Percentiles rank a stretch among this genome's conserved stretches.
Evolutionary conservation across 768 basidiomycete genomes (phyloP).

Genomic region (Podaxis mareebaensis): DNA sequence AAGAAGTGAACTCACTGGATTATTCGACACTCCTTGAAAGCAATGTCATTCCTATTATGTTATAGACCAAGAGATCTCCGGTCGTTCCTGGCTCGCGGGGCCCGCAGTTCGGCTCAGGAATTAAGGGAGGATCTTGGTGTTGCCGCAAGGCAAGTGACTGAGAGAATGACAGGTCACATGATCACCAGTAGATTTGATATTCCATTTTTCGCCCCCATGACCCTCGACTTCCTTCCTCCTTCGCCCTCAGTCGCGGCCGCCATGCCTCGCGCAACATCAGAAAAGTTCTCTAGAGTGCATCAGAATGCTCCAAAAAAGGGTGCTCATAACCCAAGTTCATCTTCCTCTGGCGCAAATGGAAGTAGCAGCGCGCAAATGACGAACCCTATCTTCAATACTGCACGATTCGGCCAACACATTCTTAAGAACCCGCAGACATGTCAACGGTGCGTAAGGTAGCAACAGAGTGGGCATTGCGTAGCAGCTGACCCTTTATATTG

Average conservation of each 20-base stretch:
- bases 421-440: conserved; percentile 91
- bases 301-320: conserved; percentile 57
- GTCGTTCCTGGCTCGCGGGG: no score
- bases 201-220: neutral
- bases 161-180: neutral
- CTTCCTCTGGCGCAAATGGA: conserved; percentile 1
- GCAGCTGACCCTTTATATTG: conserved; percentile 14
- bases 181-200: neutral
- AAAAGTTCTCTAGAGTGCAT: conserved; percentile 72
- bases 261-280: conserved; percentile 82
- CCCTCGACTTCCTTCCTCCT: neutral
- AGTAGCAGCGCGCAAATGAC: conserved; percentile 45
- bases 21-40: neutral
- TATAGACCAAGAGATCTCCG: no score
- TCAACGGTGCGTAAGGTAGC: conserved; percentile 64
- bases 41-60: neutral
- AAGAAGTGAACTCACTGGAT: neutral
- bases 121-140: no score
- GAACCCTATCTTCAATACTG: conserved; percentile 95
- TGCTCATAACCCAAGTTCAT: conserved; percentile 30
- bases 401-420: conserved; percentile 96
- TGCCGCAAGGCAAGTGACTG: neutral
- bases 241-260: neutral
- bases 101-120: no score
- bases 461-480: conserved; percentile 4